phyloP scores from a whole-genome alignment of 305 asterid genomes.

The Solanum aculeatissimum region DNA sequence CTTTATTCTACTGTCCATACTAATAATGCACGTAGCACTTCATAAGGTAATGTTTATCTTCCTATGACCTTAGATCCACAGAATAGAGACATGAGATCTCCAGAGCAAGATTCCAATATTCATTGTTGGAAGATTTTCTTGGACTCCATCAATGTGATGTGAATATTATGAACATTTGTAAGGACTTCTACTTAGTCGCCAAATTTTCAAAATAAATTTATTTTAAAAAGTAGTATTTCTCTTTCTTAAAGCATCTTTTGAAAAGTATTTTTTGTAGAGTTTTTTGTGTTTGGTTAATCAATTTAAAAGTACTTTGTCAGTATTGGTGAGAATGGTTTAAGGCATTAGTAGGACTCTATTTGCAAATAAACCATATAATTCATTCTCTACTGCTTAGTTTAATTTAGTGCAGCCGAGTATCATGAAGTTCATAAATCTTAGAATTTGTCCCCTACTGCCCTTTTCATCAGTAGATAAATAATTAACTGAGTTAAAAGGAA shows the following conservation, averaged over 20 bases:
- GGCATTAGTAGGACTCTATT: neutral
- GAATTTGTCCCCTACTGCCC: neutral
- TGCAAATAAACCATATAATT: neutral
- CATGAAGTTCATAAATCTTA: neutral
- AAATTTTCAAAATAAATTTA: neutral
- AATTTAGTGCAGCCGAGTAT: neutral
- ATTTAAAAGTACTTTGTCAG: neutral
- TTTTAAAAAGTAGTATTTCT: neutral
- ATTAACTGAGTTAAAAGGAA: neutral
- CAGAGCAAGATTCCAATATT: neutral
- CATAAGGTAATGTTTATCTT: neutral
- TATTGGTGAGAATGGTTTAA: neutral
- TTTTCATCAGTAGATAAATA: neutral
- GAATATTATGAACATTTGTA: neutral
- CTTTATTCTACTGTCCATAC: neutral
- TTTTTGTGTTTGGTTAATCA: neutral
- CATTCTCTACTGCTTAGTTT: neutral
- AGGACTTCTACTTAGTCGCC: neutral
- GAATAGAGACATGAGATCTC: neutral
- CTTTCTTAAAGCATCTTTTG: neutral
- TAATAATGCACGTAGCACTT: neutral
- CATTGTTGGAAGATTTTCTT: neutral
- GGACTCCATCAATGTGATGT: neutral
- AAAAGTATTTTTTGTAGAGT: neutral
- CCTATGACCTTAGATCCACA: neutral